A percentile compares a stretch with the other conserved stretches of the same genome.
These are phyloP conservation scores for Myrica gale DNA, from an alignment of 306 rosid genomes.

Conservation along the genomic window DNA sequence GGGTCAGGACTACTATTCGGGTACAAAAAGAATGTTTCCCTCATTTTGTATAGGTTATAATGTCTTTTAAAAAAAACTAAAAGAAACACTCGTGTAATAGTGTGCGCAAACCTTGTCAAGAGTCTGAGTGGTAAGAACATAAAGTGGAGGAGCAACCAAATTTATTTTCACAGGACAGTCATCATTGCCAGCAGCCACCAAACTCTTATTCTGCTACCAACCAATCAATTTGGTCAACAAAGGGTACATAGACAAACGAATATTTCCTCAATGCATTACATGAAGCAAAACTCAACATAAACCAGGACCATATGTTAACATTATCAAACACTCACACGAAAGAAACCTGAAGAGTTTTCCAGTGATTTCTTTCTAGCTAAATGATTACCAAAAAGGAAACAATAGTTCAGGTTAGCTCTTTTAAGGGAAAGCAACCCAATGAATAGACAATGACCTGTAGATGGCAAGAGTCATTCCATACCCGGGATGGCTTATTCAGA, in stretches of 20 bases:
- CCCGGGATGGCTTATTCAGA: no score
- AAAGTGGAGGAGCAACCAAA: conserved; percentile 94
- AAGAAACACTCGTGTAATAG: neutral
- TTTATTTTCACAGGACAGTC: conserved; percentile 98
- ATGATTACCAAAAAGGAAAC: conserved; percentile 8
- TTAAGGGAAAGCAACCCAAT: neutral
- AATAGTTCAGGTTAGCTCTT: neutral
- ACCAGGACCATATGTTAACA: neutral
- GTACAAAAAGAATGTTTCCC: no score
- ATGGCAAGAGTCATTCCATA: no score
- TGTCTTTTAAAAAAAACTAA: neutral
- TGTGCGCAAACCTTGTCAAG: conserved; percentile 80
- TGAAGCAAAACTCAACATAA: neutral
- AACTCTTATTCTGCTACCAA: conserved; percentile 61
- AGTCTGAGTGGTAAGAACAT: conserved; percentile 93
- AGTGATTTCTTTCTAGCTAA: neutral
- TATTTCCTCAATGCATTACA: neutral
- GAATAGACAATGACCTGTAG: neutral
- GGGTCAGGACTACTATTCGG: no score
- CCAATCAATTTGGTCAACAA: conserved; percentile 19
- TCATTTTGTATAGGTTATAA: neutral
- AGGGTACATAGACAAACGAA: neutral
- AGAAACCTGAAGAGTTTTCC: neutral
- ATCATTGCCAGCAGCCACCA: conserved; percentile 62
- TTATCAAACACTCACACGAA: neutral